Percentiles rank a stretch among this genome's conserved stretches.
These are phyloP conservation scores for Helicocarpus griseus DNA, from an alignment of 2,329 filamentous ascomycete species.

Conservation along the genomic window DNA sequence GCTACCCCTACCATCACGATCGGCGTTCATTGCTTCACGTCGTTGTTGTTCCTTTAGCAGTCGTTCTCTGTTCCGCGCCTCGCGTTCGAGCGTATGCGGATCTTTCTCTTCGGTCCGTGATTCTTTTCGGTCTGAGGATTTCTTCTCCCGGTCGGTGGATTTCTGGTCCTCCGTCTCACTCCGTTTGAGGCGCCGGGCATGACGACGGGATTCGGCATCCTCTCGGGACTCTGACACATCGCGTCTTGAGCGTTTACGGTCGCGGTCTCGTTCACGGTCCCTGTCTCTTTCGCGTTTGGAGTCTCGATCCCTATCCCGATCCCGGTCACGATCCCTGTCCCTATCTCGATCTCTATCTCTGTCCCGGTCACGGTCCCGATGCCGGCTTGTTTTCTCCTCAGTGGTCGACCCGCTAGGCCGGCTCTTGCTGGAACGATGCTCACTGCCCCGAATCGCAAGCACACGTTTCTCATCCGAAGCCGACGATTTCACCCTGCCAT, in stretches of 20 bases:
- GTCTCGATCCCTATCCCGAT: conserved; percentile 41
- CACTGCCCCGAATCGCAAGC: conserved; percentile 17
- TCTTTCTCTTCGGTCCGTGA: conserved; percentile 44
- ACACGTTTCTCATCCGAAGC: conserved; percentile 13
- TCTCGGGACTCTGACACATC: conserved; percentile 27
- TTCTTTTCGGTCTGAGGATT: conserved; percentile 5
- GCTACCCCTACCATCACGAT: conserved; percentile 21
- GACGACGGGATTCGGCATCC: conserved; percentile 24
- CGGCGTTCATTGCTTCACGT: conserved; percentile 41
- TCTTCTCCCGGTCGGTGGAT: not conserved
- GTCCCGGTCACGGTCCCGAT: conserved; percentile 20
- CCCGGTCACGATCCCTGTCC: conserved; percentile 35
- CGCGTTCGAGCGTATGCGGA: conserved; percentile 64
- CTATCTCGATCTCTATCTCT: conserved; percentile 20
- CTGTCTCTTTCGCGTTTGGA: conserved; percentile 24
- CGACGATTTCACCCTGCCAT: conserved; percentile 18
- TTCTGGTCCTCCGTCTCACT: conserved; percentile 16
- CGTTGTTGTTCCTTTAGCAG: conserved; percentile 57
- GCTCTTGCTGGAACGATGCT: conserved; percentile 22
- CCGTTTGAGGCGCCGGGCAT: conserved; percentile 27
- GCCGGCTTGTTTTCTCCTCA: conserved; percentile 19
- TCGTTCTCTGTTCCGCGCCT: conserved; percentile 53
- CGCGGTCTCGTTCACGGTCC: conserved; percentile 30
- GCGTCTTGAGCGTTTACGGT: conserved; percentile 30
- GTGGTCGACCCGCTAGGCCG: conserved; percentile 19